These are phyloP conservation scores for Xylariales sp. DNA, from an alignment of 2,329 filamentous ascomycete genomes.

Conservation along the genomic window DNA sequence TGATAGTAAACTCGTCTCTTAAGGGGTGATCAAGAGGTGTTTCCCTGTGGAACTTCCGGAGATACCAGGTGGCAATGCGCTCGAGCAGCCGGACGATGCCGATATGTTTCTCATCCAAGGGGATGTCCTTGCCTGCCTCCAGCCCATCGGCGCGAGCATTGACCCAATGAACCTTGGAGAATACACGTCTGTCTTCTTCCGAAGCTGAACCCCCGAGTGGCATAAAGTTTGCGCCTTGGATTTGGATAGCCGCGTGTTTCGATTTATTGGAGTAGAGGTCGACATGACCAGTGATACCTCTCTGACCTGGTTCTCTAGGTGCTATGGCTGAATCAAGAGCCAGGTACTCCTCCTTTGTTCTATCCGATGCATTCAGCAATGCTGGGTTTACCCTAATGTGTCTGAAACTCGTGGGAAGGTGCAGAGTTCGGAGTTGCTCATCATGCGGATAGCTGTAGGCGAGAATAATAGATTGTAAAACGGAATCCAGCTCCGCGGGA, in stretches of 20 bases:
- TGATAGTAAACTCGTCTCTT: not conserved
- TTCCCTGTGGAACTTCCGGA: slow-evolving; percentile 10
- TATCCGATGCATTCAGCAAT: not conserved
- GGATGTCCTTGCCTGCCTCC: slow-evolving; percentile 6
- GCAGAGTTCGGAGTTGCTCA: slow-evolving; percentile 17
- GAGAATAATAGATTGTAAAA: slow-evolving; percentile 23
- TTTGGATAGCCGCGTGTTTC: not conserved
- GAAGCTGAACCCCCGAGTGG: slow-evolving; percentile 2
- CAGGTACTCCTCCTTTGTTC: not conserved
- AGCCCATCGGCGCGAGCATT: slow-evolving; percentile 4
- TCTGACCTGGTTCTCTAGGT: not conserved
- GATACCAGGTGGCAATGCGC: slow-evolving; percentile 11
- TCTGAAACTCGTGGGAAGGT: slow-evolving; percentile 14
- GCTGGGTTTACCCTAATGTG: slow-evolving; percentile 17
- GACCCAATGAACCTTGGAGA: slow-evolving; percentile 8
- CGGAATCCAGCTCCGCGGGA: slow-evolving; percentile 23
- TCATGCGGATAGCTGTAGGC: slow-evolving; percentile 24
- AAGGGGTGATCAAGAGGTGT: slow-evolving; percentile 6
- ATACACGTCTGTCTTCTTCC: slow-evolving; percentile 5
- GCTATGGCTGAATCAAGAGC: slow-evolving; percentile 1
- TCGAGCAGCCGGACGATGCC: slow-evolving; percentile 6
- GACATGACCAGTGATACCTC: not conserved
- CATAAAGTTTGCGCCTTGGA: slow-evolving; percentile 1
- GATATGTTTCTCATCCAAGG: not conserved
- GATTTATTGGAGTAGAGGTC: not conserved